A percentile compares a stretch with the other conserved stretches of the same genome.
phyloP scores from a whole-genome alignment of 371 early-diverging fungal species.

The Syncephalastrum contaminatum region DNA sequence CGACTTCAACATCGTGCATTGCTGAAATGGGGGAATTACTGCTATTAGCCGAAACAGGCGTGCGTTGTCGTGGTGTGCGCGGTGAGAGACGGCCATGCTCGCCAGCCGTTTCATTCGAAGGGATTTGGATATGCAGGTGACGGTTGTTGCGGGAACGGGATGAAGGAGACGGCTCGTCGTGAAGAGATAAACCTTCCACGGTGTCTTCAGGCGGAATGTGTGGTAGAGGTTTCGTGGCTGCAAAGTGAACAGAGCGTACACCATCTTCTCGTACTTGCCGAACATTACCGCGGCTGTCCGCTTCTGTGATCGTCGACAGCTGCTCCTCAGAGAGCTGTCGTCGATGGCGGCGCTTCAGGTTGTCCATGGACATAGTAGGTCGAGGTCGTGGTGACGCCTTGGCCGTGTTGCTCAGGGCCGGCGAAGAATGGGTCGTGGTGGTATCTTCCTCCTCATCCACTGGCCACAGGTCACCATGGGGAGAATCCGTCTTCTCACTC shows the following conservation, averaged over 20 bases:
- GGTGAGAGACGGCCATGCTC: constrained; percentile 13
- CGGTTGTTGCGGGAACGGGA: background rate
- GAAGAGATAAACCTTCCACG: constrained; percentile 5
- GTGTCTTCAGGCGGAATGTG: constrained; percentile 4
- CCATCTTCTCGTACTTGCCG: background rate
- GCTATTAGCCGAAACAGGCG: constrained; percentile 15
- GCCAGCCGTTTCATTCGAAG: constrained; percentile 3
- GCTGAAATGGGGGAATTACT: constrained; percentile 7
- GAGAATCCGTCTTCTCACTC: background rate
- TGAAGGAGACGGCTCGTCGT: constrained; percentile 7
- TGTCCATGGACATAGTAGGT: constrained; percentile 3
- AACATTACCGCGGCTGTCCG: background rate
- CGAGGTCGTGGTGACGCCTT: constrained; percentile 1
- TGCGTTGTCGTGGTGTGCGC: constrained; percentile 9
- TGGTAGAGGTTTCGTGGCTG: constrained; percentile 1
- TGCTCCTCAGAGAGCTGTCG: constrained; percentile 9
- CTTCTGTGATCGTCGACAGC: constrained; percentile 8
- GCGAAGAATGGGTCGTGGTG: too few species aligned
- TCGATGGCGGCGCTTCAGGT: constrained; percentile 5
- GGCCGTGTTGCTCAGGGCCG: constrained; percentile 2
- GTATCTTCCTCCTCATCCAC: constrained; percentile 11
- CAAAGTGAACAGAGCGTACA: constrained; percentile 13
- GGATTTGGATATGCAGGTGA: constrained; percentile 23
- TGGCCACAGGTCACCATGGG: constrained; percentile 8
- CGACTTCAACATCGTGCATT: constrained; percentile 20